A percentile compares a stretch with the other conserved stretches of the same genome.
These are phyloP conservation scores for Keqinozyma sinolaborantium DNA, from an alignment of 1,139 yeast genomes.

Conservation along the genomic window DNA sequence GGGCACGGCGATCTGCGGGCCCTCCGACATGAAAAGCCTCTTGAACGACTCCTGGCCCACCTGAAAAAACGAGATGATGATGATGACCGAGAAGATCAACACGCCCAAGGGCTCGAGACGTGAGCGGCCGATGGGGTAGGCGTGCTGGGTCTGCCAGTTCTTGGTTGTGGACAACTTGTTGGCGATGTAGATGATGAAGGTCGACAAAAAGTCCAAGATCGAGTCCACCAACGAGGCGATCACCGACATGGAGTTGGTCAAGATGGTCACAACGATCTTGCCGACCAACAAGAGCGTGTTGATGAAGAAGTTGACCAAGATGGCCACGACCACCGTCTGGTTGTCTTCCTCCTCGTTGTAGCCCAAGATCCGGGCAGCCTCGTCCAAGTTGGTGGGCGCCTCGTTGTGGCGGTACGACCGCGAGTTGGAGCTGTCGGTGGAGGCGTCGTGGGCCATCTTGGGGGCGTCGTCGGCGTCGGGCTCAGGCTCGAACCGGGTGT, in stretches of 20 bases:
- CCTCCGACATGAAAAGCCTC: conserved; percentile 25
- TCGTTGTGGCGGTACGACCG: conserved; percentile 24
- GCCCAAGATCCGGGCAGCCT: conserved; percentile 17
- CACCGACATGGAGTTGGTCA: conserved; percentile 70
- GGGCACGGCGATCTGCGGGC: conserved; percentile 34
- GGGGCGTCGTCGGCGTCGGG: neutral
- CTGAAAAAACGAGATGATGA: conserved; percentile 69
- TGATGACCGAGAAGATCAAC: conserved; percentile 66
- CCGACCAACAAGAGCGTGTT: conserved; percentile 61
- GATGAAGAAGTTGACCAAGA: conserved; percentile 59
- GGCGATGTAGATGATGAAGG: conserved; percentile 66
- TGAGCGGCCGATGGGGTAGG: conserved; percentile 67
- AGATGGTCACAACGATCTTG: conserved; percentile 56
- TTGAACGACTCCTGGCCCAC: conserved; percentile 64
- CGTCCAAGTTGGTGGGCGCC: conserved; percentile 24
- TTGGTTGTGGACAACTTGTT: conserved; percentile 55
- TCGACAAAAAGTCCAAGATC: conserved; percentile 68
- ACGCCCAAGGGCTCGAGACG: conserved; percentile 80
- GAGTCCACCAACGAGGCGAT: conserved; percentile 80
- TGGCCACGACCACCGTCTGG: conserved; percentile 52
- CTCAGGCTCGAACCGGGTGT: neutral
- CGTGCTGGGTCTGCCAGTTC: conserved; percentile 45
- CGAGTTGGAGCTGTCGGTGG: conserved; percentile 3
- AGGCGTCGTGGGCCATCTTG: neutral
- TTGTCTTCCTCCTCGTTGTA: conserved; percentile 36